Percentiles rank a stretch among this genome's conserved stretches.
phyloP scores from a whole-genome alignment of 2,329 filamentous ascomycete genomes.

The Calonectria hongkongensis region DNA sequence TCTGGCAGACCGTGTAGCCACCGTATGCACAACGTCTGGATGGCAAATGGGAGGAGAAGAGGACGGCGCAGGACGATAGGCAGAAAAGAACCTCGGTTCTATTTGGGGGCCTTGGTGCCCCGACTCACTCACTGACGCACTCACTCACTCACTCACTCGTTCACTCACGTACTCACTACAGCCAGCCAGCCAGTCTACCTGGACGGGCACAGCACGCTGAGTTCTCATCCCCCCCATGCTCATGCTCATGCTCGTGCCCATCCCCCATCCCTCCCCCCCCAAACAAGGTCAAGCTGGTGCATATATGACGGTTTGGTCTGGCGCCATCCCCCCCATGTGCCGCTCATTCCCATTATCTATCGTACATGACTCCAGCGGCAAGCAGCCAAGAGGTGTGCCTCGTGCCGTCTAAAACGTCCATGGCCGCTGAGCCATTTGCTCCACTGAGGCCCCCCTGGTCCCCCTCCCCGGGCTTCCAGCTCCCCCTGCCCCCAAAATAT shows the following conservation, averaged over 20 bases:
- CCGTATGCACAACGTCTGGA: conserved; percentile 2
- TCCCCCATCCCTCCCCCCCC: not conserved
- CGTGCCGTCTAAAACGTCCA: conserved; percentile 11
- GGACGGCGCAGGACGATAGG: conserved; percentile 36
- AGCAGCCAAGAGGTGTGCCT: conserved; percentile 25
- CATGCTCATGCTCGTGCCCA: not conserved
- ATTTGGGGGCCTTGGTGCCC: not conserved
- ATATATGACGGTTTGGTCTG: conserved; percentile 20
- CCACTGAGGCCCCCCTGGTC: conserved; percentile 27
- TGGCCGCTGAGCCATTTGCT: conserved; percentile 14
- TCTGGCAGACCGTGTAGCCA: conserved; percentile 1
- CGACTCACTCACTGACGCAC: not conserved
- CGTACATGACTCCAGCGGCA: conserved; percentile 18
- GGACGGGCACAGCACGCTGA: too few species aligned
- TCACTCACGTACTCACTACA: too few species aligned
- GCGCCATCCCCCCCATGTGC: conserved; percentile 20
- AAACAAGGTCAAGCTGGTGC: conserved; percentile 1
- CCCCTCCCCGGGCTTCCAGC: conserved; percentile 8
- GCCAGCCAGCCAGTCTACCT: too few species aligned
- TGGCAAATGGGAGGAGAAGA: not conserved
- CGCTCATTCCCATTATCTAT: conserved; percentile 15
- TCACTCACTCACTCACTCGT: not conserved
- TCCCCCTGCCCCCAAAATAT: conserved; percentile 17
- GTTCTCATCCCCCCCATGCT: conserved; percentile 13
- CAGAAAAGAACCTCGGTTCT: conserved; percentile 31